Percentiles rank a stretch among this genome's conserved stretches.
Conservation (phyloP, 1,284 basidiomycete species). For the Marasmius tenuissimus region DNA sequence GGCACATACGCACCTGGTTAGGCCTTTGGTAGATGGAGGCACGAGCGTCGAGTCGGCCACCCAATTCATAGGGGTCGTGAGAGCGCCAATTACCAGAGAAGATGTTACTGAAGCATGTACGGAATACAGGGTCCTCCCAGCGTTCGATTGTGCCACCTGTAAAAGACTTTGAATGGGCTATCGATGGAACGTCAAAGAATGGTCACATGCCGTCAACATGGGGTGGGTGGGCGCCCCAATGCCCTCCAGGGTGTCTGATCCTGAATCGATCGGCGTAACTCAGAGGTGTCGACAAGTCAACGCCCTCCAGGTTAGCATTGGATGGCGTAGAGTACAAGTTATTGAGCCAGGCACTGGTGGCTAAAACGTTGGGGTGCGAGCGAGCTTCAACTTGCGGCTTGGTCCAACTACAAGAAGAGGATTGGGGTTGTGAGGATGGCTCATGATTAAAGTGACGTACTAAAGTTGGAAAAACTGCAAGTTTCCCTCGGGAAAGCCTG, state of each 20-base stretch:
- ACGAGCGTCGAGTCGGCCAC: slow-evolving; percentile 59
- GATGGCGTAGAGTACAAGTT: slow-evolving; percentile 51
- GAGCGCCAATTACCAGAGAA: slow-evolving; percentile 66
- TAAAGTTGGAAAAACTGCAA: slow-evolving; percentile 8
- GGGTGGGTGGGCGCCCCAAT: slow-evolving; percentile 69
- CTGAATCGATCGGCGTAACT: slow-evolving; percentile 83
- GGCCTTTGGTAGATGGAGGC: slow-evolving; percentile 62
- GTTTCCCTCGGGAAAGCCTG: slow-evolving; percentile 9
- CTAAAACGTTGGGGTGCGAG: slow-evolving; percentile 72
- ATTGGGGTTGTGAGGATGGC: neutral
- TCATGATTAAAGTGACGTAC: neutral
- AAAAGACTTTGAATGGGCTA: neutral
- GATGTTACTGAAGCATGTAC: slow-evolving; percentile 67
- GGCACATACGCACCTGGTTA: slow-evolving; percentile 41
- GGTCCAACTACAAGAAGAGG: slow-evolving; percentile 53
- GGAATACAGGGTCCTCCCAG: slow-evolving; percentile 79
- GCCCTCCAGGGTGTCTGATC: slow-evolving; percentile 73
- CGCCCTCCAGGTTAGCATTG: slow-evolving; percentile 40
- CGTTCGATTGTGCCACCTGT: slow-evolving; percentile 78
- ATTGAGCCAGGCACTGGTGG: slow-evolving; percentile 61
- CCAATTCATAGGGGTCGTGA: slow-evolving; percentile 72
- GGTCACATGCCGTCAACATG: slow-evolving; percentile 68
- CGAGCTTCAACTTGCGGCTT: slow-evolving; percentile 71
- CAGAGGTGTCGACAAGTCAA: slow-evolving; percentile 69
- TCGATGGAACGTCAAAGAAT: neutral